A percentile compares a stretch with the other conserved stretches of the same genome.
Evolutionary conservation across 139 green algal species (phyloP).

Genomic region (Chlorella sp.): DNA sequence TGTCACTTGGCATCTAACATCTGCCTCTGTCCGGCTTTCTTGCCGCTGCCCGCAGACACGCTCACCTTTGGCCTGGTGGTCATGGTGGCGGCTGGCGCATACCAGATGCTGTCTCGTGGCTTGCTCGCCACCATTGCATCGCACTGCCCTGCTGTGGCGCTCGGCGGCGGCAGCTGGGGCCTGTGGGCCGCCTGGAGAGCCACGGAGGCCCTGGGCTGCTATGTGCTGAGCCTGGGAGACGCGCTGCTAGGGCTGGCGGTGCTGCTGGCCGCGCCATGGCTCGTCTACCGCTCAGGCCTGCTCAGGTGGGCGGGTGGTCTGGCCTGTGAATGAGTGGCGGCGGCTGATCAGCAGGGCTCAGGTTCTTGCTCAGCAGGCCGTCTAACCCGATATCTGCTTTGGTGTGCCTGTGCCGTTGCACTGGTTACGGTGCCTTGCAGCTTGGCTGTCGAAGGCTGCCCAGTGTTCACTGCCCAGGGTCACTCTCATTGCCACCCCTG

Average conservation of each 20-base stretch:
- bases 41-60: neutral
- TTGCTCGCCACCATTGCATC: neutral
- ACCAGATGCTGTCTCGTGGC: slow-evolving; percentile 6
- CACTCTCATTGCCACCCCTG: neutral
- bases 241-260: slow-evolving; percentile 31
- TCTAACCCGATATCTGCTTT: too few relatives aligned
- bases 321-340: too few relatives aligned
- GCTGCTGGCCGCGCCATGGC: slow-evolving; percentile 30
- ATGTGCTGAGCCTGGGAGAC: slow-evolving; percentile 10
- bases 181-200: slow-evolving; percentile 17
- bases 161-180: slow-evolving; percentile 8
- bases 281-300: slow-evolving; percentile 30
- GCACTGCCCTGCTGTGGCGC: neutral
- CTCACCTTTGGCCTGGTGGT: slow-evolving; percentile 38
- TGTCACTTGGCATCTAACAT: too few relatives aligned
- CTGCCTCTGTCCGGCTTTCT: neutral
- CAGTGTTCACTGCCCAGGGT: neutral
- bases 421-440: too few relatives aligned
- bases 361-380: too few relatives aligned
- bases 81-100: slow-evolving; percentile 22
- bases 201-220: neutral
- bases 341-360: too few relatives aligned
- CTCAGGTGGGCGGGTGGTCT: neutral
- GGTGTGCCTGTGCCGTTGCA: too few relatives aligned
- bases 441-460: too few relatives aligned